These are phyloP conservation scores for Dysphania ambrosioides DNA, from an alignment of 148 eudicot species.

Conservation along the genomic window DNA sequence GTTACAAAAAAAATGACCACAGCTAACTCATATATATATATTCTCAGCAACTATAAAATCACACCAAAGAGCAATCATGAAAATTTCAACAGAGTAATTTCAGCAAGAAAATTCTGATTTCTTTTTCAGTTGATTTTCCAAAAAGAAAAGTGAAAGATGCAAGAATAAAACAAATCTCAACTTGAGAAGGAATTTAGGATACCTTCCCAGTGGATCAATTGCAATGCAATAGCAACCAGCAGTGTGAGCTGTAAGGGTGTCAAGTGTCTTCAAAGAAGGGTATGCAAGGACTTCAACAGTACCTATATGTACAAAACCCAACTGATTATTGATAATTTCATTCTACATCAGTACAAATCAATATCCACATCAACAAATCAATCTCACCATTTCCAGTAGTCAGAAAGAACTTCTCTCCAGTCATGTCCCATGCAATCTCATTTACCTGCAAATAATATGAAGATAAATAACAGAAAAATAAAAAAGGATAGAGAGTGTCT, in stretches of 20 bases:
- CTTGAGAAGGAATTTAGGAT: not conserved
- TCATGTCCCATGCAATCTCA: constrained; percentile 91
- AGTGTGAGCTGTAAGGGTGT: constrained; percentile 91
- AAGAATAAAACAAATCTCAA: not conserved
- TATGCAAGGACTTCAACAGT: constrained; percentile 92
- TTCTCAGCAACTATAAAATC: not conserved
- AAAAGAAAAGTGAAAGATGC: not conserved
- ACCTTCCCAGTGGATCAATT: constrained; percentile 94
- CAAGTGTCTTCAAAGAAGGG: constrained; percentile 81
- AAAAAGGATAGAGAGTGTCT: not conserved
- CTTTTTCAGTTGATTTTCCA: not conserved
- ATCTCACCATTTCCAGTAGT: constrained; percentile 91
- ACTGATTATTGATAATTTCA: not conserved
- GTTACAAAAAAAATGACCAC: not conserved
- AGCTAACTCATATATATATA: too few species aligned
- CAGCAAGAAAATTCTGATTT: too few species aligned
- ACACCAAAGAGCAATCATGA: not conserved
- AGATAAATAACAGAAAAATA: not conserved
- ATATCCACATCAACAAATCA: constrained; percentile 8
- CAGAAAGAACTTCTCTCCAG: constrained; percentile 86
- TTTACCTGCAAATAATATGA: constrained; percentile 49
- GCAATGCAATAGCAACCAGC: constrained; percentile 99
- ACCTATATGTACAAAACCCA: constrained; percentile 42
- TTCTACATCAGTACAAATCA: not conserved
- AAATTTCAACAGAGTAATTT: not conserved